Evolutionary conservation across 176 grass and related monocot genomes (phyloP), one percentile per base, ranked within the genome.

Genomic region (Metroxylon sagu): DNA sequence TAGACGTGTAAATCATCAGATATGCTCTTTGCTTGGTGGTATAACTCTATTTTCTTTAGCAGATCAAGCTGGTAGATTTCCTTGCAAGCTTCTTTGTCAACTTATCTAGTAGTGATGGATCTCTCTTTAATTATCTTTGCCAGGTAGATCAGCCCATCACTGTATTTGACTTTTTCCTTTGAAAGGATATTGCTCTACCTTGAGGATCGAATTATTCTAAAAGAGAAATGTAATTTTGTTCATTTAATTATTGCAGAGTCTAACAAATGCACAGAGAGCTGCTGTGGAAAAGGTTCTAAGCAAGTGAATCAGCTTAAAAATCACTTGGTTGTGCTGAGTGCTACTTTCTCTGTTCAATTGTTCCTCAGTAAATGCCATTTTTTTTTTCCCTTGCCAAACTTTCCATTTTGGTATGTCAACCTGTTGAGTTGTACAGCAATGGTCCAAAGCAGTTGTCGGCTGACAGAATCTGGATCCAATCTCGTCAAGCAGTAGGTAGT

Each of bases 41-140:
- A 25, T 28, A 50, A 53, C 17, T 14, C 27, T 26, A 14, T 3
- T 82, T 21, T 65, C 5, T 49, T 15, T 74, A 26, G 52, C 87
- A 97, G 93, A 83, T 97, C 64, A 97, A 88, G 63, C 25, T 91
- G 50, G 14, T 17, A 16, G 92, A 97, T 18, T 97, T 83, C 53
- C 78, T 97, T 31, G 77, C 54, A 14, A 81, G 73, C 64, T 77
- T 79, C 59, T 88, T 91, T 74, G 48, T 65, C 50, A 82, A 71
- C 60, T 43, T 97, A 43, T 82, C 71, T 61, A 78, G 64, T 28
- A 82, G 56, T 23, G 81, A 97, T 62, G 61, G 67, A 15, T 58
- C 76, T 26, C 73, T 91, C 62, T 91, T 91, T 60, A 81, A 85
- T 60, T 85, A 80, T 73, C 70, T 97, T 73, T 83, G 77, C 59